These are phyloP conservation scores for Tephrocybe sp. DNA, from an alignment of 768 basidiomycete species.

Conservation along the genomic window DNA sequence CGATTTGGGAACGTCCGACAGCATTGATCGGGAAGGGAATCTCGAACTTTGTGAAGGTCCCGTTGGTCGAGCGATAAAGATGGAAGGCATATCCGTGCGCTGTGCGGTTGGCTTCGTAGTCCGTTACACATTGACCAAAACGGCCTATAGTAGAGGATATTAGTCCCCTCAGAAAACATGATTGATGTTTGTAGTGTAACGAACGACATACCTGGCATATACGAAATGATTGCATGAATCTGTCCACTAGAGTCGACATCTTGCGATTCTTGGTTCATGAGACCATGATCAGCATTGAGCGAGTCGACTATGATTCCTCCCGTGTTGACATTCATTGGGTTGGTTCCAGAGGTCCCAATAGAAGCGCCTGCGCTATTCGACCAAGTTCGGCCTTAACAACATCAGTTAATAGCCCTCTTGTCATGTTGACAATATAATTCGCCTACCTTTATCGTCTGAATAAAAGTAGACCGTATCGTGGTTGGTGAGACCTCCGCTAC, in stretches of 20 bases:
- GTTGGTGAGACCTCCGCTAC: constrained; percentile 41
- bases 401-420: background rate
- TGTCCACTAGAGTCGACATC: constrained; percentile 41
- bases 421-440: background rate
- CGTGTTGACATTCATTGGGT: constrained; percentile 40
- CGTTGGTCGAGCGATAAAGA: constrained; percentile 35
- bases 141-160: constrained; percentile 28
- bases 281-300: constrained; percentile 43
- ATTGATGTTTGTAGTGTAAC: background rate
- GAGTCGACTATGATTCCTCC: constrained; percentile 41
- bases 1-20: constrained; percentile 45
- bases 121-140: constrained; percentile 43
- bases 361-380: constrained; percentile 36
- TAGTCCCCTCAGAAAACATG: background rate
- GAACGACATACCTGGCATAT: constrained; percentile 36
- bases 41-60: constrained; percentile 42
- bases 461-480: constrained; percentile 47
- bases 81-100: constrained; percentile 40
- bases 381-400: constrained; percentile 38
- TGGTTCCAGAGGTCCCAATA: constrained; percentile 38
- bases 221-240: constrained; percentile 46
- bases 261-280: constrained; percentile 54
- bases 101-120: constrained; percentile 36
- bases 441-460: constrained; percentile 41
- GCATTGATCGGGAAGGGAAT: constrained; percentile 41